These are phyloP conservation scores for Phytophthora litchii DNA, from an alignment of 352 stramenopile genomes.

Conservation along the genomic window DNA sequence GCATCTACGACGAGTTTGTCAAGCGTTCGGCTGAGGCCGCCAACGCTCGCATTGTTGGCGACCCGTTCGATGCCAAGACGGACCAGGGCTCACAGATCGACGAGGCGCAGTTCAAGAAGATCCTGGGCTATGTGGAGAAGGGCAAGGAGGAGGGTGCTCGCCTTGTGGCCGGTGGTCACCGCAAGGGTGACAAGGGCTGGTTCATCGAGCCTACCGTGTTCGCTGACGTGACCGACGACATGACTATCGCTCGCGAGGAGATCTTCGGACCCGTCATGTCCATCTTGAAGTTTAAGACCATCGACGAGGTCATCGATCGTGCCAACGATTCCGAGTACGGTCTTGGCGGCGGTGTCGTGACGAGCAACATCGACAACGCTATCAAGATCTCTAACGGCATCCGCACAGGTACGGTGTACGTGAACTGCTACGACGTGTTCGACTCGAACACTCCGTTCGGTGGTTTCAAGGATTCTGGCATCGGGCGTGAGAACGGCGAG, in stretches of 20 bases:
- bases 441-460: slow-evolving; percentile 82
- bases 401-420: slow-evolving; percentile 90
- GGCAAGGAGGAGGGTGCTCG: slow-evolving; percentile 82
- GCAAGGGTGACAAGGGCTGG: slow-evolving; percentile 61
- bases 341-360: slow-evolving; percentile 88
- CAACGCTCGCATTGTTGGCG: slow-evolving; percentile 56
- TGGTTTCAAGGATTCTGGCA: slow-evolving; percentile 85
- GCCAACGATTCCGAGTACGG: slow-evolving; percentile 89
- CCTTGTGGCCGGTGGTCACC: slow-evolving; percentile 75
- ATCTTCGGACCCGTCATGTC: slow-evolving; percentile 2
- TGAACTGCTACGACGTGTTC: slow-evolving; percentile 94
- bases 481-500: slow-evolving; percentile 80
- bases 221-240: slow-evolving; percentile 68
- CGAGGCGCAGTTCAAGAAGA: slow-evolving; percentile 71
- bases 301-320: slow-evolving; percentile 70
- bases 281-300: slow-evolving; percentile 6
- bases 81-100: slow-evolving; percentile 66
- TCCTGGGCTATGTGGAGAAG: slow-evolving; percentile 80
- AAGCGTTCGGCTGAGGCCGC: slow-evolving; percentile 48
- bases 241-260: slow-evolving; percentile 1
- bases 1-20: slow-evolving; percentile 87
- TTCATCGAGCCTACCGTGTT: slow-evolving; percentile 95
- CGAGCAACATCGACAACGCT: slow-evolving; percentile 77
- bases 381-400: slow-evolving; percentile 88
- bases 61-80: slow-evolving; percentile 47